Base-by-base conservation (phyloP, 345 rosid species). In the Eutrema japonicum region DNA sequence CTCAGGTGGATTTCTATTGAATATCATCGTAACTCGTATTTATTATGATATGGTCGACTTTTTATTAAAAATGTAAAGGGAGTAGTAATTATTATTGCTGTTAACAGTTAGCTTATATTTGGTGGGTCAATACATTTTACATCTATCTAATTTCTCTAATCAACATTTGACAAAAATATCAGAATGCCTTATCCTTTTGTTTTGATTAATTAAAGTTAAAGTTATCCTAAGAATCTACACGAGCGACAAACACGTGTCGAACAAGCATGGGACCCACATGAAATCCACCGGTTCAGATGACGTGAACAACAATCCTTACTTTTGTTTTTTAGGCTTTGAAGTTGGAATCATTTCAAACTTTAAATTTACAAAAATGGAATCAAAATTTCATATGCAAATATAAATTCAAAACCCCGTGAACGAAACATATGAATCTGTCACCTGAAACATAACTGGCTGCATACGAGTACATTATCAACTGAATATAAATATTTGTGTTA, bases 371-470 rank as follows among this genome's bases (percentile, higher is more conserved):
- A 36, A 54, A 5, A 54, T 43, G 57, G 65, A 47, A 64, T 74
- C 37, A 41, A 26, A 70, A 8, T 26, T 35, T 70, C 36, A 65
- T 43, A 22, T 35, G 9, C 22, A 64, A 26, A 50, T 13, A 13
- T 50, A 12, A 32, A 41, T 10, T 52, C 5, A 27, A 76, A 29
- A 46, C 8, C 70, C 75, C 70, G 74, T 76, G 70, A 63, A 26
- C 38, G 49, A 37, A 50, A 33, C 26, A 35, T 41, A 68, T 1
- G 9, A 46, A 45, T 68, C 43, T 54, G 79, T 54, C 79, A 62
- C 57, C 74, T 76, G 74, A 75, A 58, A 53, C 68, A 42, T 18
- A 74, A 74, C 59, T 22, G 26, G 26, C 26, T 48, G 45, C 32
- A 73, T 12, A 32, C 57, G 40, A 47, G 53, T 48, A 48, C 53